phyloP scores from a whole-genome alignment of 257 asterid genomes.

The Rauvolfia tetraphylla region DNA sequence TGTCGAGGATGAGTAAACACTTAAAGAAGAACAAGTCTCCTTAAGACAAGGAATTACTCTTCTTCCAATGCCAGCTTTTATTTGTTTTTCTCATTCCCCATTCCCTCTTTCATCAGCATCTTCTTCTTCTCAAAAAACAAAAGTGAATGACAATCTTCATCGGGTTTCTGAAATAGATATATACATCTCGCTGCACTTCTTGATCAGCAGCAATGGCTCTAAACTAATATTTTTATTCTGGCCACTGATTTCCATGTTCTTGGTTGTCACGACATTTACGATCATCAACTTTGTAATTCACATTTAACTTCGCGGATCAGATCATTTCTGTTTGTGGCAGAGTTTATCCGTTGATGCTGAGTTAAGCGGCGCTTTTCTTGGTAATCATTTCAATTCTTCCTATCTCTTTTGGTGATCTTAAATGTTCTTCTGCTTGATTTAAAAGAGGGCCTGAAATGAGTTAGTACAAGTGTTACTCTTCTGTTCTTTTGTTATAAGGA shows the following conservation, averaged over 20 bases:
- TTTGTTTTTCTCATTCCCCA: conserved; percentile 32
- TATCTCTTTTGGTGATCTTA: no score
- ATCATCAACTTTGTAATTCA: not conserved
- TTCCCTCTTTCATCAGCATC: conserved; percentile 4
- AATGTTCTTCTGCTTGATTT: not conserved
- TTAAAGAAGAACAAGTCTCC: conserved; percentile 48
- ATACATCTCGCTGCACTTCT: not conserved
- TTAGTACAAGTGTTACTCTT: no score
- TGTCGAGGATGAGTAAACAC: conserved; percentile 11
- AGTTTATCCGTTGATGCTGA: not conserved
- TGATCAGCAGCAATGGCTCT: not conserved
- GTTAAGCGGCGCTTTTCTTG: not conserved
- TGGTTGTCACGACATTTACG: not conserved
- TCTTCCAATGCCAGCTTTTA: conserved; percentile 60
- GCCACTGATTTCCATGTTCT: not conserved
- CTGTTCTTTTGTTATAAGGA: not conserved
- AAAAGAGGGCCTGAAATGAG: no score
- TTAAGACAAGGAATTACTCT: conserved; percentile 65
- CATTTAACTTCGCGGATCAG: not conserved
- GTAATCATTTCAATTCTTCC: no score
- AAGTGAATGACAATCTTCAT: conserved; percentile 39
- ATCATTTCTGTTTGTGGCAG: not conserved
- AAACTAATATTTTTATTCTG: not conserved
- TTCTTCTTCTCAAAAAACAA: conserved; percentile 11
- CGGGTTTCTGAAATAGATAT: conserved; percentile 22